phyloP scores from a whole-genome alignment of 2,329 filamentous ascomycete genomes.

The Eurotiales sp. region DNA sequence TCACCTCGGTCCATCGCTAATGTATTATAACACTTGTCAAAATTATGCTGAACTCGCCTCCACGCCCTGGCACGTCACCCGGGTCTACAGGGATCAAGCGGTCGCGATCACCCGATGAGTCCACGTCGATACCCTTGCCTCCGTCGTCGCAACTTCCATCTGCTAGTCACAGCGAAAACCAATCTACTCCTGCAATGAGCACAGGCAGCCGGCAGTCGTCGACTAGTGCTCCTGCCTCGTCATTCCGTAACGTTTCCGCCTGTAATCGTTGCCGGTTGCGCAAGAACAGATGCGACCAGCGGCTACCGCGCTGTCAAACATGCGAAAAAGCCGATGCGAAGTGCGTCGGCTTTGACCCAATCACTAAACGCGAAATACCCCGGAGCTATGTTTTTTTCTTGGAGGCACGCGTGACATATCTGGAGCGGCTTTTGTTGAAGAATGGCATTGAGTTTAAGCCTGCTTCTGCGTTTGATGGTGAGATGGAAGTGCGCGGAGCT shows the following conservation, averaged over 20 bases:
- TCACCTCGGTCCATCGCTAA: constrained; percentile 2
- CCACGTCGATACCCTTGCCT: constrained; percentile 21
- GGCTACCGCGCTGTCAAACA: constrained; percentile 81
- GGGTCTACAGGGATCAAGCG: constrained; percentile 35
- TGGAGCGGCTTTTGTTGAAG: constrained; percentile 69
- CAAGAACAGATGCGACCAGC: constrained; percentile 95
- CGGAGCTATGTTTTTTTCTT: constrained; percentile 92
- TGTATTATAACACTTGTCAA: constrained; percentile 3
- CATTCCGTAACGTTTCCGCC: constrained; percentile 83
- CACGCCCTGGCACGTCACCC: constrained; percentile 25
- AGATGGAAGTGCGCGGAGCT: constrained; percentile 11
- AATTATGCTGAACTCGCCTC: constrained; percentile 33
- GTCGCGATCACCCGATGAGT: constrained; percentile 29
- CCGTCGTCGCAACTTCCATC: constrained; percentile 15
- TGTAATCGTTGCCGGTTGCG: constrained; percentile 88
- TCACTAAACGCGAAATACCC: constrained; percentile 93
- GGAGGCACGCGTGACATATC: constrained; percentile 77
- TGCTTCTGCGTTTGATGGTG: constrained; percentile 60
- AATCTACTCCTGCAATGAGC: constrained; percentile 15
- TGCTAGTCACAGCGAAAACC: not conserved
- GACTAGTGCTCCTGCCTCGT: constrained; percentile 33
- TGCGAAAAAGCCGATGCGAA: constrained; percentile 90
- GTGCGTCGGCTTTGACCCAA: constrained; percentile 94
- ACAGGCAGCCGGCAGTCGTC: constrained; percentile 22
- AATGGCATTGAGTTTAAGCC: constrained; percentile 70